phyloP scores from a whole-genome alignment of 805 yeast genomes.

The Nakazawaea holstii region DNA sequence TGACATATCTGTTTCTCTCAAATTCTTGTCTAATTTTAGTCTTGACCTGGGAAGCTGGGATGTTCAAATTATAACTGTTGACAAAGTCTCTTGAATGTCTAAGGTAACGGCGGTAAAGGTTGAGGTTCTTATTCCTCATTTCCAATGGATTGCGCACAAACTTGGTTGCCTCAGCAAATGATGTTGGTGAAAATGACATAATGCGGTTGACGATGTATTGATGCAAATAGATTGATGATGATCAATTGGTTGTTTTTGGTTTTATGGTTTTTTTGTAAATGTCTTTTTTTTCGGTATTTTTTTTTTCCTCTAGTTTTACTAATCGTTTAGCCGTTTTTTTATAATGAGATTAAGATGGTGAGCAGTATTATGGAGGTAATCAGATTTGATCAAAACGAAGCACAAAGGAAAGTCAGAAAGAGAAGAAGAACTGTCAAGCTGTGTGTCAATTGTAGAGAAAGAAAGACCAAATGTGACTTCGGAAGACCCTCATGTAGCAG shows the following conservation, averaged over 20 bases:
- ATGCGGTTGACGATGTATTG: conserved; percentile 29
- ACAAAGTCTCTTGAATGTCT: conserved; percentile 44
- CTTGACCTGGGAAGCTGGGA: conserved; percentile 73
- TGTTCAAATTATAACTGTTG: conserved; percentile 65
- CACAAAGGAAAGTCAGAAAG: background rate
- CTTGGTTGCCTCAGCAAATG: conserved; percentile 77
- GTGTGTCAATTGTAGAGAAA: conserved; percentile 8
- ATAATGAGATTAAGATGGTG: background rate
- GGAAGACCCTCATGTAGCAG: conserved; percentile 1
- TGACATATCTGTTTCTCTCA: conserved; percentile 74
- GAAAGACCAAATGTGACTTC: conserved; percentile 10
- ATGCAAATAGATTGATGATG: conserved; percentile 18
- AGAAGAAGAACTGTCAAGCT: conserved; percentile 5
- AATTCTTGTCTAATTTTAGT: conserved; percentile 87
- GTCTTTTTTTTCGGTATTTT: background rate
- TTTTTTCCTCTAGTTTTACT: background rate
- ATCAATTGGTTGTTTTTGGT: background rate
- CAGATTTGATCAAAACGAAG: background rate
- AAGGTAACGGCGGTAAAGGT: conserved; percentile 70
- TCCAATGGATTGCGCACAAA: conserved; percentile 57
- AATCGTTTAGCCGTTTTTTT: background rate
- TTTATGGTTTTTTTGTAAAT: background rate
- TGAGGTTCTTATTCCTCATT: conserved; percentile 57
- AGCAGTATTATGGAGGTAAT: background rate
- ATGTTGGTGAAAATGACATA: conserved; percentile 45